A percentile compares a stretch with the other conserved stretches of the same genome.
phyloP scores from a whole-genome alignment of 805 yeast species.

The Candida hungchunana region DNA sequence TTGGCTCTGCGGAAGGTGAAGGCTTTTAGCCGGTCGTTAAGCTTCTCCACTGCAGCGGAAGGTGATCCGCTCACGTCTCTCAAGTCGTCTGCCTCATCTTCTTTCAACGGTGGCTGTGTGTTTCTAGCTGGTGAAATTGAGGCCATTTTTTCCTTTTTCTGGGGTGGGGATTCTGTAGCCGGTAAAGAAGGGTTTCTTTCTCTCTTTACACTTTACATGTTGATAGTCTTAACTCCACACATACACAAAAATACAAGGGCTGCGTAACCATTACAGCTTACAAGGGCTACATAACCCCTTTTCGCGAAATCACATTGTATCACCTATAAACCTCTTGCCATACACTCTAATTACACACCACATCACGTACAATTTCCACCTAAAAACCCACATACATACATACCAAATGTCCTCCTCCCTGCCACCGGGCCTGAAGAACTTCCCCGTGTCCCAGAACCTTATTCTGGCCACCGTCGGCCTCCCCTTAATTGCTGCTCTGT shows the following conservation, averaged over 20 bases:
- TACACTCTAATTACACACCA: no score
- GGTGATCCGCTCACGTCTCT: slow-evolving; percentile 4
- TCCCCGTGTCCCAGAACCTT: slow-evolving; percentile 32
- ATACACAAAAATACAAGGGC: not conserved
- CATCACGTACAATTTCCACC: no score
- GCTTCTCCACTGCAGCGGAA: slow-evolving; percentile 3
- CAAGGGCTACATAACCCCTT: not conserved
- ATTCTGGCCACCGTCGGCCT: slow-evolving; percentile 21
- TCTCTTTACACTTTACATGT: no score
- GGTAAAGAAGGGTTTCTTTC: no score
- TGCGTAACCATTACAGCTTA: not conserved
- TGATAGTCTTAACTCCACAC: no score
- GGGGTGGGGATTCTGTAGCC: not conserved
- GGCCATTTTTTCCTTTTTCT: not conserved
- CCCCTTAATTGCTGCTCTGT: slow-evolving; percentile 33
- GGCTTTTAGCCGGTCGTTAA: slow-evolving; percentile 8
- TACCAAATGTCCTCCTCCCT: slow-evolving; percentile 30
- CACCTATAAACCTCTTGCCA: not conserved
- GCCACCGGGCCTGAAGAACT: slow-evolving; percentile 33
- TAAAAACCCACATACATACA: no score
- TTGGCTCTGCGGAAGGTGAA: slow-evolving; percentile 8
- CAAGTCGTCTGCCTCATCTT: not conserved
- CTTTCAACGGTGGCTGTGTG: no score
- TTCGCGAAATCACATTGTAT: not conserved
- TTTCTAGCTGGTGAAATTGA: no score